phyloP scores from a whole-genome alignment of 2,329 filamentous ascomycete species.

The Fusarium nurragi region DNA sequence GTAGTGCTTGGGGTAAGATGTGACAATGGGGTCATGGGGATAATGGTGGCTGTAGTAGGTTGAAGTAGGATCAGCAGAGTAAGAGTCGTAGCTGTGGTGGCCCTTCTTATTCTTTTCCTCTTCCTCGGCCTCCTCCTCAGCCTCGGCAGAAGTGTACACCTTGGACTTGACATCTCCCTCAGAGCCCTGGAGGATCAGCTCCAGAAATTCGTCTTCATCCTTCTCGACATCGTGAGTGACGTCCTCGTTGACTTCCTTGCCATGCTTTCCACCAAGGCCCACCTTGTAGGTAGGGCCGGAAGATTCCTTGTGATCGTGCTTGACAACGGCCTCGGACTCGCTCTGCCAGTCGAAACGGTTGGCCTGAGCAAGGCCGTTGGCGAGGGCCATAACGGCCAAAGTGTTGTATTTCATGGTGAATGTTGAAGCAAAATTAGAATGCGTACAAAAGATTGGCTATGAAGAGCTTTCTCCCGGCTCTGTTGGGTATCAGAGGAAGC shows the following conservation, averaged over 20 bases:
- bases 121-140: not conserved
- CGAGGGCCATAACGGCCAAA: constrained; percentile 39
- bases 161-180: not conserved
- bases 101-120: not conserved
- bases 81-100: constrained; percentile 3
- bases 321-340: constrained; percentile 1
- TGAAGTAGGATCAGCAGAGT: not conserved
- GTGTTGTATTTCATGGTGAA: constrained; percentile 39
- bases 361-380: constrained; percentile 38
- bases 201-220: constrained; percentile 2
- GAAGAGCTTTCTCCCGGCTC: constrained; percentile 11
- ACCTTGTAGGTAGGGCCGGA: not conserved
- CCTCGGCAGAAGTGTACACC: not conserved
- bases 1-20: not conserved
- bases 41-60: not conserved
- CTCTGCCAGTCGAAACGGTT: constrained; percentile 14
- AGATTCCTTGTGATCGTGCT: not conserved
- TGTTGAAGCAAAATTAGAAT: not conserved
- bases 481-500: constrained; percentile 10
- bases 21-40: constrained; percentile 1
- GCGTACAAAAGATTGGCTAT: constrained; percentile 21
- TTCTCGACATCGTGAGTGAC: not conserved
- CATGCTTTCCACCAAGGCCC: not conserved
- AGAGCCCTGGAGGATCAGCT: constrained; percentile 1
- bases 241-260: not conserved